These are phyloP conservation scores for Tarenaya hassleriana DNA, from an alignment of 345 rosid genomes.

Conservation along the genomic window DNA sequence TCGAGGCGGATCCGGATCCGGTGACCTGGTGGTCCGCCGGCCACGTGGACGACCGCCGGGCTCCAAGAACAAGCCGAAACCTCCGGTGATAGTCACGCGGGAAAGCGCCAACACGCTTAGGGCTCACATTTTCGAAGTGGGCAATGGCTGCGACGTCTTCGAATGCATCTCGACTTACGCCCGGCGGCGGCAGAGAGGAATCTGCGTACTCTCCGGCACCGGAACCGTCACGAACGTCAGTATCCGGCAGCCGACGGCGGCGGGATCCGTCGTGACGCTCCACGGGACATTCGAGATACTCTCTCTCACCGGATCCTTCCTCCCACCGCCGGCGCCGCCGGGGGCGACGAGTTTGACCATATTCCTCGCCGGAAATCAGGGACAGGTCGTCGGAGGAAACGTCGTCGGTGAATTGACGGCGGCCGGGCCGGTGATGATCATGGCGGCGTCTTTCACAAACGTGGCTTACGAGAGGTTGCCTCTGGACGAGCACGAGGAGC, in stretches of 20 bases:
- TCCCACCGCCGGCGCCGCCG: conserved; percentile 95
- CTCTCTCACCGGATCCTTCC: conserved; percentile 80
- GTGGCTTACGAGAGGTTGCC: conserved; percentile 94
- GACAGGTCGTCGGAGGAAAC: conserved; percentile 91
- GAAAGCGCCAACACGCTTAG: conserved; percentile 96
- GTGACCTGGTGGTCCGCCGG: conserved; percentile 58
- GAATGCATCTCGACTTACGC: conserved; percentile 88
- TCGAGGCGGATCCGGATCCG: conserved; percentile 39
- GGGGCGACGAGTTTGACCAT: conserved; percentile 89
- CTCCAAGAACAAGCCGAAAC: conserved; percentile 86
- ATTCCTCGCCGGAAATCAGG: conserved; percentile 81
- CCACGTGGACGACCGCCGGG: conserved; percentile 93
- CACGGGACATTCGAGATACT: conserved; percentile 93
- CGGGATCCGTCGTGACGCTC: conserved; percentile 67
- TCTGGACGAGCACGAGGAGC: conserved; percentile 78
- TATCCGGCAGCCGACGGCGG: conserved; percentile 81
- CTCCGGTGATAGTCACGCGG: conserved; percentile 85
- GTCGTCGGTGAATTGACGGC: conserved; percentile 91
- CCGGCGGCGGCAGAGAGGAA: conserved; percentile 80
- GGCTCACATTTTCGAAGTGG: conserved; percentile 94
- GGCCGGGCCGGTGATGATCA: conserved; percentile 89
- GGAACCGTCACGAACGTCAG: conserved; percentile 90
- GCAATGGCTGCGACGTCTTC: conserved; percentile 82
- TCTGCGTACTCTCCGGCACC: conserved; percentile 77
- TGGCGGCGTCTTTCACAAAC: conserved; percentile 86